Conservation (phyloP, 2,329 filamentous ascomycete genomes). For the Nigrospora sphaerica region DNA sequence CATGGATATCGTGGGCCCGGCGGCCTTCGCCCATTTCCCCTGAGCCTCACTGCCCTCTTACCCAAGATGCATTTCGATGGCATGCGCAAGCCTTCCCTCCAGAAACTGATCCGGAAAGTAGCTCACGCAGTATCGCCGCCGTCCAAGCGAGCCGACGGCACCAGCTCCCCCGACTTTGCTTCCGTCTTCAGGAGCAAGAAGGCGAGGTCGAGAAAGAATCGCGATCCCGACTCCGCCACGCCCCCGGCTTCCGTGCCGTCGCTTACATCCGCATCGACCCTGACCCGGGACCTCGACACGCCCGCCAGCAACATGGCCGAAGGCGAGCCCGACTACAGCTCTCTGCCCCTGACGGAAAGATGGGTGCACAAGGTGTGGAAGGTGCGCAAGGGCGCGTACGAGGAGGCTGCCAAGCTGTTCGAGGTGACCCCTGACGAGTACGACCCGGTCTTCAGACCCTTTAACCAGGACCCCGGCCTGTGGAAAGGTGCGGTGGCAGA, state of each 20-base stretch:
- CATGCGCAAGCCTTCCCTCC: constrained; percentile 3
- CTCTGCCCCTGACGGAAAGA: constrained; percentile 69
- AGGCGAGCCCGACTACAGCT: constrained; percentile 74
- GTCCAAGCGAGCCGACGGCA: background rate
- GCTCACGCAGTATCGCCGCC: constrained; percentile 3
- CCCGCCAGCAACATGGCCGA: constrained; percentile 59
- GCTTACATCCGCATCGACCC: background rate
- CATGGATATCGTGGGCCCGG: too few species aligned
- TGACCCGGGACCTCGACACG: background rate
- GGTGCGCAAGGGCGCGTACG: constrained; percentile 89
- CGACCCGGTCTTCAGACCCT: constrained; percentile 80
- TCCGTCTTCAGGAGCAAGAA: constrained; percentile 1
- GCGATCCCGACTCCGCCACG: background rate
- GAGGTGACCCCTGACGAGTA: constrained; percentile 77
- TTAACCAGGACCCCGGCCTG: constrained; percentile 73
- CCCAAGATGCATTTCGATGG: constrained; percentile 6
- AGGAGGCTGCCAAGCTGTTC: constrained; percentile 85
- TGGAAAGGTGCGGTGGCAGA: constrained; percentile 93
- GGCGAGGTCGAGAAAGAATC: background rate
- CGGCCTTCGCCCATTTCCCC: background rate
- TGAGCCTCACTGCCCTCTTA: too few species aligned
- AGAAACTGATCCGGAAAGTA: constrained; percentile 7
- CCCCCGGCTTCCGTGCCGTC: background rate
- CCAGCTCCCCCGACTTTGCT: background rate
- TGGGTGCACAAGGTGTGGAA: constrained; percentile 96